Conservation (phyloP, 306 rosid species). For the Pachyrhizus erosus region DNA sequence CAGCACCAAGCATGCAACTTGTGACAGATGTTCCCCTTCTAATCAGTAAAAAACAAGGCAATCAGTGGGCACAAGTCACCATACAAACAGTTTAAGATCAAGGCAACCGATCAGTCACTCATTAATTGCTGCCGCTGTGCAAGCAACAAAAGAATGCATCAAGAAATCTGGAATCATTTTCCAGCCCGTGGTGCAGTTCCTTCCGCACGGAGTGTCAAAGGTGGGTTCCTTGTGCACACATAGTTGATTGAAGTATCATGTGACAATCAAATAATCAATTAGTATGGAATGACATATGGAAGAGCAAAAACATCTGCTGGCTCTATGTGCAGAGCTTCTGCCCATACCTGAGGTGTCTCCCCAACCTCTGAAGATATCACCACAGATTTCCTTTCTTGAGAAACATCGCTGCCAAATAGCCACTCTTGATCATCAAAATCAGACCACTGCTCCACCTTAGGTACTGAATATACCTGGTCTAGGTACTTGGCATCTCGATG, state of each 20-base stretch:
- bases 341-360: slow-evolving; percentile 74
- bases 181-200: slow-evolving; percentile 45
- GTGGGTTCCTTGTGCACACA: slow-evolving; percentile 47
- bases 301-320: slow-evolving; percentile 69
- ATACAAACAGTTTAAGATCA: slow-evolving; percentile 24
- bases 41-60: slow-evolving; percentile 38
- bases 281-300: slow-evolving; percentile 93
- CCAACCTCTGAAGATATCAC: slow-evolving; percentile 50
- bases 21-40: slow-evolving; percentile 28
- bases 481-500: slow-evolving; percentile 81
- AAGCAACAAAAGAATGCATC: slow-evolving; percentile 48
- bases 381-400: slow-evolving; percentile 51
- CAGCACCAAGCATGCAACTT: slow-evolving; percentile 36
- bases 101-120: slow-evolving; percentile 33
- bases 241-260: slow-evolving; percentile 30
- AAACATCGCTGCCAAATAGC: slow-evolving; percentile 61
- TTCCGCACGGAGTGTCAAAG: slow-evolving; percentile 22
- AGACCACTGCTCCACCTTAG: slow-evolving; percentile 64
- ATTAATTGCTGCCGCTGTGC: slow-evolving; percentile 46
- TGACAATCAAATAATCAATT: slow-evolving; percentile 50
- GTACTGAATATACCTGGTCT: slow-evolving; percentile 67
- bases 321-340: slow-evolving; percentile 78
- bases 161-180: slow-evolving; percentile 41
- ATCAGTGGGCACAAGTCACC: slow-evolving; percentile 8
- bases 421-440: slow-evolving; percentile 72